phyloP scores from a whole-genome alignment of 805 yeast genomes.

The Kuraishia hungarica region DNA sequence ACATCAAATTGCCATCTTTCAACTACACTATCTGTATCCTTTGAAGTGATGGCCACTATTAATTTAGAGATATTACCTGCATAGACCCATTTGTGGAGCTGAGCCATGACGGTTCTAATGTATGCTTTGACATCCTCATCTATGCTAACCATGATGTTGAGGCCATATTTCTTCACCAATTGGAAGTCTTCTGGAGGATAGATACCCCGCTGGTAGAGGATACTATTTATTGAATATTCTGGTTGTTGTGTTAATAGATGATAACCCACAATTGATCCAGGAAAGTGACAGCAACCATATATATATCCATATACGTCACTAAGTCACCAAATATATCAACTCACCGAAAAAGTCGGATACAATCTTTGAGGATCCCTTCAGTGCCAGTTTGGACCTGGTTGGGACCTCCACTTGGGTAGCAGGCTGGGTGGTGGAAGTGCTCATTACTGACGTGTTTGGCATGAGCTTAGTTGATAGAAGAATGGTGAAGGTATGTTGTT shows the following conservation, averaged over 20 bases:
- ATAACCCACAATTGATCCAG: too few relatives aligned
- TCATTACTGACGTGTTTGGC: too few relatives aligned
- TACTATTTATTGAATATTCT: constrained; percentile 71
- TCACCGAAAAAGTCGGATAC: constrained; percentile 73
- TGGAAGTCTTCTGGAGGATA: constrained; percentile 84
- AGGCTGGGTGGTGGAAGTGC: not conserved
- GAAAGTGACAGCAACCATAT: too few relatives aligned
- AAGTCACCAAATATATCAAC: too few relatives aligned
- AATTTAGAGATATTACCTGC: constrained; percentile 60
- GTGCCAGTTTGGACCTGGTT: constrained; percentile 41
- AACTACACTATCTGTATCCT: constrained; percentile 55
- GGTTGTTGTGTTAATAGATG: not conserved
- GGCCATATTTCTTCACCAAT: constrained; percentile 69
- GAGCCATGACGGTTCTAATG: constrained; percentile 57
- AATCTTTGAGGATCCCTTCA: constrained; percentile 70
- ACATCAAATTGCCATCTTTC: constrained; percentile 87
- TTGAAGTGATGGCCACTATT: constrained; percentile 65
- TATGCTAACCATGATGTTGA: constrained; percentile 60
- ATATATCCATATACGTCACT: too few relatives aligned
- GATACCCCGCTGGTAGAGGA: constrained; percentile 82
- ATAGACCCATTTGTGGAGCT: constrained; percentile 67
- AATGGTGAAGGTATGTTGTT: too few relatives aligned
- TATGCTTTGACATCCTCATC: constrained; percentile 74
- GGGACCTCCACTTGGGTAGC: constrained; percentile 14
- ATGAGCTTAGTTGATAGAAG: too few relatives aligned